A percentile compares a stretch with the other conserved stretches of the same genome.
Conservation (phyloP, 73 alveolate genomes). For the Symbiodinium natans region DNA sequence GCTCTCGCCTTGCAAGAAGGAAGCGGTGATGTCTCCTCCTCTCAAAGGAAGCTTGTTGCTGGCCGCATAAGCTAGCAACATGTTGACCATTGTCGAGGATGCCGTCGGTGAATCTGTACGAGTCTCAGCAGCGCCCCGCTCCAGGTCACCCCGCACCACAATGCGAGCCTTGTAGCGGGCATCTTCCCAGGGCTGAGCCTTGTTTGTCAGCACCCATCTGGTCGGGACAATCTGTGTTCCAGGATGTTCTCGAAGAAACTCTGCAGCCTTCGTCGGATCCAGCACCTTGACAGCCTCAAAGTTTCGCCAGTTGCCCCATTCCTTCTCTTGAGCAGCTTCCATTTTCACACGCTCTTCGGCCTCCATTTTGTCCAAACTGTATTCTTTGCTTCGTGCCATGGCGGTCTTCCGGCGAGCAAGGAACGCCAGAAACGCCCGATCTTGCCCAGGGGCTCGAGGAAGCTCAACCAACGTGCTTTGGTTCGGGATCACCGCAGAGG, state of each 20-base stretch:
- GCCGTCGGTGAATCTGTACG: neutral
- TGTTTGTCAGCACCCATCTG: neutral
- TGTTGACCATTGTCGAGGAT: neutral
- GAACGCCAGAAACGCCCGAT: no score
- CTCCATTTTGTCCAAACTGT: no score
- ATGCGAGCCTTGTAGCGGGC: neutral
- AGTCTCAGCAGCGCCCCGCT: neutral
- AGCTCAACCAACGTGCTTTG: no score
- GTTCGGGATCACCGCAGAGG: no score
- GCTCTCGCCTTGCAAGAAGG: neutral
- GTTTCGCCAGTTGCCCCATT: neutral
- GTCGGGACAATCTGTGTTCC: neutral
- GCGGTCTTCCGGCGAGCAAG: no score
- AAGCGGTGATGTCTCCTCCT: constrained; percentile 14
- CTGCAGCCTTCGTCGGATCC: neutral
- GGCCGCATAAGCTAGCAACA: neutral
- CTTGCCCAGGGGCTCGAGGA: no score
- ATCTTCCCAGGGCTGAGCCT: neutral
- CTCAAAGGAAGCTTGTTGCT: neutral
- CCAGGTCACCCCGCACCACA: constrained; percentile 8
- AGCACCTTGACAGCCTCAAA: neutral
- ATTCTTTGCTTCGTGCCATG: no score
- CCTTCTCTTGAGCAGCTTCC: no score
- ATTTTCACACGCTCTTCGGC: no score
- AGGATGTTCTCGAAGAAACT: neutral